Evolutionary conservation across 495 filamentous ascomycete genomes (phyloP).

Genomic region (Chaetomidium leptoderma): DNA sequence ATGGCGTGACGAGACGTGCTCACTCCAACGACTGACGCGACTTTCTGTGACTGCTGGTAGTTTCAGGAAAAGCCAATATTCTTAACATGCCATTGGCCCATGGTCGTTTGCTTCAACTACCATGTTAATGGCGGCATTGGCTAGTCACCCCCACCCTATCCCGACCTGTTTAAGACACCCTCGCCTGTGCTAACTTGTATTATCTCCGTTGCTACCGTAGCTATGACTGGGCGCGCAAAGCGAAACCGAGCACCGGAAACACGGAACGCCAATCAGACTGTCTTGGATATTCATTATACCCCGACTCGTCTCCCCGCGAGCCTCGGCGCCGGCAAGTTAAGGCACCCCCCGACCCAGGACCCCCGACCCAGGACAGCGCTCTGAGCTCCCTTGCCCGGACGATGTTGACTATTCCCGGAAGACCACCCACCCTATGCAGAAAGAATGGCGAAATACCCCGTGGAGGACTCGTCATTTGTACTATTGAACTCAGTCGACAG

Average conservation of each 20-base stretch:
- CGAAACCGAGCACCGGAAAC: slow-evolving; percentile 7
- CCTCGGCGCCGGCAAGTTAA: background rate
- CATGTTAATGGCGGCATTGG: slow-evolving; percentile 8
- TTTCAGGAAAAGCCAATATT: background rate
- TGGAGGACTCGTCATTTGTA: slow-evolving; percentile 15
- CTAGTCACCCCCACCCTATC: background rate
- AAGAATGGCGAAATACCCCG: slow-evolving; percentile 12
- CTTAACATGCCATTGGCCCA: slow-evolving; percentile 8
- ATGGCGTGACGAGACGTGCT: slow-evolving; percentile 31
- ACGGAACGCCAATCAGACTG: background rate
- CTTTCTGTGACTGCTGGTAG: slow-evolving; percentile 1
- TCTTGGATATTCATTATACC: background rate
- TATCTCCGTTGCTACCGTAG: slow-evolving; percentile 12
- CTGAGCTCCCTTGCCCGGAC: no score
- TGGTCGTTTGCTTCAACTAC: background rate
- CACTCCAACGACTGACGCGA: slow-evolving; percentile 18
- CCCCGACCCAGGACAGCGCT: background rate
- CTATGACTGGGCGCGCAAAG: background rate
- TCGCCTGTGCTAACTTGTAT: background rate
- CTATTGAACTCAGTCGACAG: slow-evolving; percentile 4
- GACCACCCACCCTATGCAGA: background rate
- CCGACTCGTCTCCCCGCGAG: background rate
- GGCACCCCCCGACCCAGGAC: background rate
- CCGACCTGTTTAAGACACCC: background rate
- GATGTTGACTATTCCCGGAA: background rate